Evolutionary conservation across 2,329 filamentous ascomycete genomes (phyloP).

Genomic region (Cordyceps javanica): DNA sequence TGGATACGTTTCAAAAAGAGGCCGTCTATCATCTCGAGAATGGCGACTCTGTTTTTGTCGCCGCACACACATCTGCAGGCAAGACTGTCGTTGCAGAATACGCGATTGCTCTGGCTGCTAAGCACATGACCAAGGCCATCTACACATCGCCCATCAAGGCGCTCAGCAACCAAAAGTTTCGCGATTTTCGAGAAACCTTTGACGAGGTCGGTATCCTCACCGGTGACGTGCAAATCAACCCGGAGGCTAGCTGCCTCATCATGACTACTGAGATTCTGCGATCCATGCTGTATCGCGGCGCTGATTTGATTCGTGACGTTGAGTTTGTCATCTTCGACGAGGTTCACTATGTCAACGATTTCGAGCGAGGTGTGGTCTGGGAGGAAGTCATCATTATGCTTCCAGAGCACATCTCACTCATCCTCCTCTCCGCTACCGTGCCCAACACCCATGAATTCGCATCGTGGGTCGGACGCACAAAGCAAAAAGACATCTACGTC

Average conservation of each 20-base stretch:
- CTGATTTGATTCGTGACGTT: conserved; percentile 92
- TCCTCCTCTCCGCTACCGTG: conserved; percentile 90
- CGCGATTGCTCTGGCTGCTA: conserved; percentile 90
- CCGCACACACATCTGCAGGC: conserved; percentile 93
- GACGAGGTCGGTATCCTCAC: conserved; percentile 96
- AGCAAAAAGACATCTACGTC: conserved; percentile 98
- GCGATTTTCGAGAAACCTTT: conserved; percentile 84
- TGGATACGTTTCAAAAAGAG: conserved; percentile 98
- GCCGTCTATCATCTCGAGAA: conserved; percentile 95
- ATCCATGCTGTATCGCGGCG: conserved; percentile 96
- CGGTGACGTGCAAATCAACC: conserved; percentile 95
- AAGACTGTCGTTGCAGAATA: conserved; percentile 99
- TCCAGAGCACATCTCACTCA: conserved; percentile 92
- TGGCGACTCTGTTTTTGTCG: conserved; percentile 95
- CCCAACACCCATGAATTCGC: conserved; percentile 97
- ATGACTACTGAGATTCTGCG: conserved; percentile 98
- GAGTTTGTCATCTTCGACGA: conserved; percentile 99
- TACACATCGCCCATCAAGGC: conserved; percentile 99
- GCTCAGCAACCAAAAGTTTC: conserved; percentile 96
- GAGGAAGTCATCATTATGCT: conserved; percentile 99
- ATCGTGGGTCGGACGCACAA: conserved; percentile 95
- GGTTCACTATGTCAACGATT: conserved; percentile 97
- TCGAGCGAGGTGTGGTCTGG: conserved; percentile 95
- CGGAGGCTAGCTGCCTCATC: conserved; percentile 94
- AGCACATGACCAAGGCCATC: conserved; percentile 99